phyloP scores from a whole-genome alignment of 2,329 filamentous ascomycete genomes.

The Chrysoporthe puriensis region DNA sequence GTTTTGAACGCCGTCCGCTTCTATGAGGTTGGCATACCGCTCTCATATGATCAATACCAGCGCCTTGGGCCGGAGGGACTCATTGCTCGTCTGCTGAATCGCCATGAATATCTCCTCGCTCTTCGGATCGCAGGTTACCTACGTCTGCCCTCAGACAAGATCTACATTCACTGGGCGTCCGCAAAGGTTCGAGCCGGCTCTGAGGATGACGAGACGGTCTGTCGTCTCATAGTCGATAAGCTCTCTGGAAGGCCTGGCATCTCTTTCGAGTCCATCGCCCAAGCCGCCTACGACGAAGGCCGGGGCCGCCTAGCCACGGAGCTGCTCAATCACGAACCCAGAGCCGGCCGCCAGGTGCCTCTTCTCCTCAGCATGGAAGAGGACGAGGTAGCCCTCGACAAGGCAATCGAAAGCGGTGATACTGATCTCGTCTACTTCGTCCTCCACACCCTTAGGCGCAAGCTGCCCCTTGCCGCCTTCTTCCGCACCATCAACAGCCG shows the following conservation, averaged over 20 bases:
- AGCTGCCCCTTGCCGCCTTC: slow-evolving; percentile 86
- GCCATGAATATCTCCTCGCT: slow-evolving; percentile 88
- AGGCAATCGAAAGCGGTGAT: slow-evolving; percentile 93
- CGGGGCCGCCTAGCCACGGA: slow-evolving; percentile 86
- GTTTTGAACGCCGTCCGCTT: slow-evolving; percentile 91
- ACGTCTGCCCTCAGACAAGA: slow-evolving; percentile 81
- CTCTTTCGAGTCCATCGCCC: slow-evolving; percentile 92
- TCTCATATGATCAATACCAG: slow-evolving; percentile 93
- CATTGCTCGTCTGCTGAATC: slow-evolving; percentile 82
- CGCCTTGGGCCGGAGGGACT: slow-evolving; percentile 87
- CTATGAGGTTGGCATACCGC: slow-evolving; percentile 85
- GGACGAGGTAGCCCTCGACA: slow-evolving; percentile 91
- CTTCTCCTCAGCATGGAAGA: slow-evolving; percentile 94
- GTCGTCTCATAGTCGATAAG: slow-evolving; percentile 82
- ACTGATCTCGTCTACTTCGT: slow-evolving; percentile 92
- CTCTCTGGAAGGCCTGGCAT: slow-evolving; percentile 88
- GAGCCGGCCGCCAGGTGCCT: slow-evolving; percentile 94
- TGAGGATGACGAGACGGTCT: slow-evolving; percentile 87
- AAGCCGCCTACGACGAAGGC: slow-evolving; percentile 92
- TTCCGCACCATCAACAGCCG: slow-evolving; percentile 88
- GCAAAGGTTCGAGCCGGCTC: slow-evolving; percentile 86
- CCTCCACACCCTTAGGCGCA: slow-evolving; percentile 84
- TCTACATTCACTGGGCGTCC: slow-evolving; percentile 96
- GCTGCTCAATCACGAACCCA: slow-evolving; percentile 88
- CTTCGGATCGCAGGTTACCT: slow-evolving; percentile 87